These are phyloP conservation scores for Massarina eburnea DNA, from an alignment of 2,329 filamentous ascomycete species.

Conservation along the genomic window DNA sequence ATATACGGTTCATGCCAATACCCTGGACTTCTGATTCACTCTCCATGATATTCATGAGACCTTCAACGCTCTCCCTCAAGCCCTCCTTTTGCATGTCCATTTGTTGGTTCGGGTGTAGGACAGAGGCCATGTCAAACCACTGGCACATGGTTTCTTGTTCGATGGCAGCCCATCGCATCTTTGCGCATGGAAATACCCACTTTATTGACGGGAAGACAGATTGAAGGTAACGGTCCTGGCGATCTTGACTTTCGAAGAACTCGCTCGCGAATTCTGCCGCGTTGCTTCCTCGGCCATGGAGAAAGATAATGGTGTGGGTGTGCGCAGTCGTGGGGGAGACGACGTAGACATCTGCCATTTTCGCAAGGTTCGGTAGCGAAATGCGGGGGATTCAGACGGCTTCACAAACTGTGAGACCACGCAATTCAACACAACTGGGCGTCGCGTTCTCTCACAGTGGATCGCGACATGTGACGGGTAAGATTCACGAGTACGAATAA, in stretches of 20 bases:
- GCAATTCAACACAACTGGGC: too few relatives aligned
- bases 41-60: constrained; percentile 26
- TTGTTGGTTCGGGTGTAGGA: constrained; percentile 42
- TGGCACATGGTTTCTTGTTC: constrained; percentile 38
- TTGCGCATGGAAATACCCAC: constrained; percentile 55
- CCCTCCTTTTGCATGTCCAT: constrained; percentile 49
- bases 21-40: constrained; percentile 13
- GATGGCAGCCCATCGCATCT: constrained; percentile 25
- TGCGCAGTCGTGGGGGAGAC: constrained; percentile 26
- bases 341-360: background rate
- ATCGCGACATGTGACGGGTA: too few relatives aligned
- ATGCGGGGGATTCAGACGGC: too few relatives aligned
- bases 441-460: too few relatives aligned
- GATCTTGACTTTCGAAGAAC: constrained; percentile 38
- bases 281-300: constrained; percentile 50
- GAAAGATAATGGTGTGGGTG: constrained; percentile 51
- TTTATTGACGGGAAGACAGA: constrained; percentile 41
- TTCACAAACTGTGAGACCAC: too few relatives aligned
- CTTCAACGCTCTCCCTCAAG: constrained; percentile 42
- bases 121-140: constrained; percentile 57
- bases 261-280: constrained; percentile 43
- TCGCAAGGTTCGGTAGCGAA: too few relatives aligned
- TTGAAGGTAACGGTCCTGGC: constrained; percentile 30
- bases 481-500: too few relatives aligned
- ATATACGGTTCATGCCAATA: constrained; percentile 10